Base-by-base conservation (phyloP, 768 basidiomycete genomes). In the Rhodosporidiobolus odoratus region DNA sequence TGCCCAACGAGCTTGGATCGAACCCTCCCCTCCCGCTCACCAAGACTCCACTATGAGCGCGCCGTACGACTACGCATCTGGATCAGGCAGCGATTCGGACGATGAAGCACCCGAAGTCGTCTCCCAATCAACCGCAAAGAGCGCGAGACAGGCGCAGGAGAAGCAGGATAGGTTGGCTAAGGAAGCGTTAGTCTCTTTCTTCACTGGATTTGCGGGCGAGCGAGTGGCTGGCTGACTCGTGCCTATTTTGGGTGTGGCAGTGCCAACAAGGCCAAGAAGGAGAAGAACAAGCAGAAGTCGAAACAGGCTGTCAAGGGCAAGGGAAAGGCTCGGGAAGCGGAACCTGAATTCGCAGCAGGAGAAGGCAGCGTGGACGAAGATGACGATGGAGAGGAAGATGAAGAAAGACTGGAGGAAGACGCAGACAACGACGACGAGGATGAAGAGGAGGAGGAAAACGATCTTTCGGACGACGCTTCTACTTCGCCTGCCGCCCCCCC, bases 91-190 rank as follows among this genome's bases (percentile, higher is more conserved):
- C 34, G 60, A 71, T 58, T 58, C 57, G n/a, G 56, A 58, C 43
- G 57, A 70, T 41, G 72, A 68, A 23, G 73, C 73, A 8, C 73
- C 73, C 62, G 73, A 74, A 37, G 66, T 65, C 40, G 69, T 74
- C 21, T 53, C 62, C 32, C 58, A 65, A 53, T 57, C 66, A 38
- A 40, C 62, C 8, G 65, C 73, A 8, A 60, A 63, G 52, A 41
- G 40, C 45, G 67, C 63, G 13, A 27, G 41, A 27, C 25, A 34
- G 60, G 60, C 63, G 17, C 43, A 63, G 27, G 45, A 62, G 43
- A 53, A 47, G 32, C 45, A 43, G 43, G 47, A 45, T 9, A 37
- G 37, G 27, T 38, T 58, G 43, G 72, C 62, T 7, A 35, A 58
- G 57, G 53, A 65, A n/a, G 3, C 17, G 65, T 66, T 21, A 52